Evolutionary conservation across 2,329 filamentous ascomycete species (phyloP).

Genomic region (Colletotrichum brevisporum): DNA sequence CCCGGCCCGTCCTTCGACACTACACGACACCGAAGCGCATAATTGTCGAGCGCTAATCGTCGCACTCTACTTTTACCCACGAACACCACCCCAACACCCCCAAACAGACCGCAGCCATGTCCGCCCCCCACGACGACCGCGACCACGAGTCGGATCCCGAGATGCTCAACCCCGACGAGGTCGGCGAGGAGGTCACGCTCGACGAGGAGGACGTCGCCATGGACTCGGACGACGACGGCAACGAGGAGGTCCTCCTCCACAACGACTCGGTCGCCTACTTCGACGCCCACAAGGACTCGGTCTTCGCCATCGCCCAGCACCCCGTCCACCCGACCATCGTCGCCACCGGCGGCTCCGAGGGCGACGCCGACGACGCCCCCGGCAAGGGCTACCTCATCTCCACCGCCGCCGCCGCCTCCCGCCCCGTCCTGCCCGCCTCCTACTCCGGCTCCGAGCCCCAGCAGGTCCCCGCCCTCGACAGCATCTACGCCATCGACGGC

Average conservation of each 20-base stretch:
- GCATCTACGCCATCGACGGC: conserved; percentile 84
- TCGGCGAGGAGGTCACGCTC: conserved; percentile 79
- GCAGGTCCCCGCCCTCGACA: conserved; percentile 70
- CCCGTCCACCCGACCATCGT: conserved; percentile 83
- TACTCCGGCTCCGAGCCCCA: conserved; percentile 70
- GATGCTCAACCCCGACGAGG: conserved; percentile 83
- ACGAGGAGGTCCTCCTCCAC: conserved; percentile 81
- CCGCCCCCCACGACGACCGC: conserved; percentile 27
- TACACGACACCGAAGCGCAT: conserved; percentile 7
- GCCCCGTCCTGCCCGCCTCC: conserved; percentile 81
- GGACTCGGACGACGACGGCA: conserved; percentile 81
- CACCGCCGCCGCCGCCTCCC: conserved; percentile 71
- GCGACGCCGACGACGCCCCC: conserved; percentile 69
- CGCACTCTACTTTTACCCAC: not conserved
- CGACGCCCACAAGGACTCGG: conserved; percentile 88
- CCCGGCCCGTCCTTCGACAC: not conserved
- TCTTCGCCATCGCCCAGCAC: conserved; percentile 96
- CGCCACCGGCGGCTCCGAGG: conserved; percentile 85
- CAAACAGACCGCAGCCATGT: conserved; percentile 19
- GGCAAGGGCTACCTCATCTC: conserved; percentile 92
- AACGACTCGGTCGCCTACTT: conserved; percentile 97
- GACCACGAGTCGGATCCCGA: conserved; percentile 63
- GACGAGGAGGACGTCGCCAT: conserved; percentile 79
- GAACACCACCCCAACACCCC: not conserved
- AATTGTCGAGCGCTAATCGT: not conserved